These are phyloP conservation scores for Exophiala sp. DNA, from an alignment of 2,329 filamentous ascomycete genomes.

Conservation along the genomic window DNA sequence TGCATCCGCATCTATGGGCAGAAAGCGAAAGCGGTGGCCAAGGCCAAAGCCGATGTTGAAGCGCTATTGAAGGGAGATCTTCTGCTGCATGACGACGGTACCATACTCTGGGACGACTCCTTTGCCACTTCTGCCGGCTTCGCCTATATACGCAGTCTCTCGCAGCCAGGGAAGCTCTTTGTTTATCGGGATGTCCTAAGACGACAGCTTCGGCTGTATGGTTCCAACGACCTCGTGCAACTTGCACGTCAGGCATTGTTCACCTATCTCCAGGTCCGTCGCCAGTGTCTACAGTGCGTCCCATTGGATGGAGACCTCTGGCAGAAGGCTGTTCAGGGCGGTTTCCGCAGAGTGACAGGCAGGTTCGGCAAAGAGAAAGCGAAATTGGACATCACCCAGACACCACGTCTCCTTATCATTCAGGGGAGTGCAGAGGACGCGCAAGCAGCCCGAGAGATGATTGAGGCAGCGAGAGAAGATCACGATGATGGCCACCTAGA, in stretches of 20 bases:
- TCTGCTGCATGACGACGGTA: constrained; percentile 3
- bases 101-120: constrained; percentile 14
- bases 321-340: background rate
- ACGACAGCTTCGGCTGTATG: constrained; percentile 6
- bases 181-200: constrained; percentile 7
- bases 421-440: background rate
- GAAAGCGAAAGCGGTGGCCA: constrained; percentile 2
- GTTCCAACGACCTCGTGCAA: background rate
- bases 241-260: constrained; percentile 2
- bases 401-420: background rate
- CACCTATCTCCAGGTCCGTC: background rate
- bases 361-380: constrained; percentile 5
- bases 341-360: constrained; percentile 2
- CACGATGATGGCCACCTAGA: background rate
- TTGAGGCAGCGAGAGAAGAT: background rate
- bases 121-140: constrained; percentile 6
- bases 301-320: constrained; percentile 4
- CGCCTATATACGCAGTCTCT: background rate
- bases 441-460: background rate
- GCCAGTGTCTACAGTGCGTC: background rate
- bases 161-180: constrained; percentile 2
- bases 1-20: background rate
- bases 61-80: constrained; percentile 5
- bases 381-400: background rate
- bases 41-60: constrained; percentile 3